Percentiles rank a stretch among this genome's conserved stretches.
Evolutionary conservation across 2,329 filamentous ascomycete genomes (phyloP).

Genomic region (Venturia pyrina): DNA sequence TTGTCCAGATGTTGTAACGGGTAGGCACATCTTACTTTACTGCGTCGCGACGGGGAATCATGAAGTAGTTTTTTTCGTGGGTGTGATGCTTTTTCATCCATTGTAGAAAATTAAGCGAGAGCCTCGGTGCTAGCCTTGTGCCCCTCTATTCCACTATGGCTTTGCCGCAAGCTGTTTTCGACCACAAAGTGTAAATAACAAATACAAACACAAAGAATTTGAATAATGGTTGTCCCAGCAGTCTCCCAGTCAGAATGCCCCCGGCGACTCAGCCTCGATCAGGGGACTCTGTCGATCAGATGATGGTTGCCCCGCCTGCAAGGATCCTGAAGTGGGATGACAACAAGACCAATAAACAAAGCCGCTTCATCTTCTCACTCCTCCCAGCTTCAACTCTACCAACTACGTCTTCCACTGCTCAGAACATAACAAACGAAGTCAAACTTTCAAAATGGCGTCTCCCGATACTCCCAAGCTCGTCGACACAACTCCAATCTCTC

Average conservation of each 20-base stretch:
- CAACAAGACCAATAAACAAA: neutral
- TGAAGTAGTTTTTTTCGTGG: neutral
- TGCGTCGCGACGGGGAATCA: no score
- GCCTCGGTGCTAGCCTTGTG: neutral
- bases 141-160: neutral
- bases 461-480: slow-evolving; percentile 14
- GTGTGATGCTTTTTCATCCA: neutral
- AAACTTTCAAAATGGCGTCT: neutral
- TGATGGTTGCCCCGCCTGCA: neutral
- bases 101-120: neutral
- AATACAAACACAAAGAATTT: neutral
- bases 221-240: neutral
- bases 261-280: neutral
- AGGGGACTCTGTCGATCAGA: neutral
- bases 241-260: neutral
- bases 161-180: neutral
- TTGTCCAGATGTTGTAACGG: neutral
- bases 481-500: slow-evolving; percentile 32
- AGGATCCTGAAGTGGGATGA: neutral
- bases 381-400: neutral
- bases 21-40: neutral
- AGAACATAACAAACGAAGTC: neutral
- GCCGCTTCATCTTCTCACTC: neutral
- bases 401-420: no score
- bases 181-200: no score